Evolutionary conservation across 306 rosid genomes (phyloP), one percentile per base, ranked within the genome.

Genomic region (Comarum palustre): DNA sequence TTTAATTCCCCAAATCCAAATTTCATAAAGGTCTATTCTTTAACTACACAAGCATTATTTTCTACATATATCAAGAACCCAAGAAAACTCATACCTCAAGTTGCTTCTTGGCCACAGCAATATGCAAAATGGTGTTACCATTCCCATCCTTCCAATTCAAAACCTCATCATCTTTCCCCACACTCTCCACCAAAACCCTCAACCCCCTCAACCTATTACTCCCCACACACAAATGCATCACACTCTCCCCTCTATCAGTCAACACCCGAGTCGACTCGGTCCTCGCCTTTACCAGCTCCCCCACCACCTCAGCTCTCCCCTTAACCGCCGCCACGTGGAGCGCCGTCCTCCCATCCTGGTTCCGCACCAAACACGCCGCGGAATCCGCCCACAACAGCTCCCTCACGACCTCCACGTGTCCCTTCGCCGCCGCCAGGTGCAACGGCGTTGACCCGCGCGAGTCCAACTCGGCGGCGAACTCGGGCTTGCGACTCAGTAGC

Each of bases 51-150:
- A 19, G 25, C 25, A 51, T 51, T n/a, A 3, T 8, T 51, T 51
- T 51, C 2, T 2, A n/a, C 0, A 20, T 0, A 48, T 13, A 3
- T 34, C 3, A n/a, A 50, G 7, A 27, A 57, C 7, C 8, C 2
- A 11, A 10, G 1, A 27, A 34, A 8, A 50, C 19, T 0, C 22
- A 14, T 73, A 81, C 85, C 85, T 77, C 79, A 19, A 47, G n/a
- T 65, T 69, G 79, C 60, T 73, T 77, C 73, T 73, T 50, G 66
- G 69, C 58, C 69, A 81, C 73, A 29, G 85, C 82, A 73, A 81
- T 59, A 20, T 63, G 82, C 69, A 81, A 66, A 68, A 81, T 47
- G 10, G 82, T 68, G 51, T 63, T 68, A 27, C 85, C 85, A 63
- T 41, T 63, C 41, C 20, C 61, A 45, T 81, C 82, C 34, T 63